These are phyloP conservation scores for Dipsacomyces acuminosporus DNA, from an alignment of 371 early-diverging fungal species.

Conservation along the genomic window DNA sequence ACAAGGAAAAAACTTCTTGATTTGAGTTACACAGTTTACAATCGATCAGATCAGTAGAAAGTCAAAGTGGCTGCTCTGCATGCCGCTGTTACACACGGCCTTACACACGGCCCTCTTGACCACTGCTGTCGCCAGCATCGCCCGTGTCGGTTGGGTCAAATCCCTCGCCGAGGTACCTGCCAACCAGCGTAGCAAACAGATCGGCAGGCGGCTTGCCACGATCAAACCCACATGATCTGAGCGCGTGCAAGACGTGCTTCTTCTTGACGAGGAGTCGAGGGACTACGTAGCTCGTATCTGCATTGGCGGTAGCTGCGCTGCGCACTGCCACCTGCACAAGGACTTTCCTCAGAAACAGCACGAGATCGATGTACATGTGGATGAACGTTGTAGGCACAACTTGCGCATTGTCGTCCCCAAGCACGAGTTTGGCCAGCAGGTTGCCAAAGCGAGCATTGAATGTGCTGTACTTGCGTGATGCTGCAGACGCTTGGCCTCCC, in stretches of 20 bases:
- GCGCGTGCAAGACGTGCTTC: background rate
- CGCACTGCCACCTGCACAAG: too few relatives aligned
- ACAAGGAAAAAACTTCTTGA: too few relatives aligned
- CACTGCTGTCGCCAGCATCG: too few relatives aligned
- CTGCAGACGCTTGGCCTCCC: too few relatives aligned
- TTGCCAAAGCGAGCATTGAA: background rate
- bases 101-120: too few relatives aligned
- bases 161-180: constrained; percentile 2
- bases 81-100: too few relatives aligned
- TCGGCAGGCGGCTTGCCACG: background rate
- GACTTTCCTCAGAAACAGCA: background rate
- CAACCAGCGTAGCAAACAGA: background rate
- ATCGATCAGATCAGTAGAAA: too few relatives aligned
- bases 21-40: too few relatives aligned
- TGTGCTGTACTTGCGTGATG: background rate
- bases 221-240: background rate
- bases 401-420: background rate
- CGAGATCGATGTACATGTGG: background rate
- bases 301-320: too few relatives aligned
- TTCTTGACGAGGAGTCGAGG: too few relatives aligned
- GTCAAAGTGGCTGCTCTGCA: too few relatives aligned
- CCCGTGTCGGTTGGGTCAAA: background rate
- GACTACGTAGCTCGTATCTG: too few relatives aligned
- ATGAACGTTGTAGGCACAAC: constrained; percentile 1
- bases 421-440: constrained; percentile 6